Evolutionary conservation across 495 filamentous ascomycete species (phyloP), one percentile per base, ranked within the genome.

Genomic region (Podospora conica): DNA sequence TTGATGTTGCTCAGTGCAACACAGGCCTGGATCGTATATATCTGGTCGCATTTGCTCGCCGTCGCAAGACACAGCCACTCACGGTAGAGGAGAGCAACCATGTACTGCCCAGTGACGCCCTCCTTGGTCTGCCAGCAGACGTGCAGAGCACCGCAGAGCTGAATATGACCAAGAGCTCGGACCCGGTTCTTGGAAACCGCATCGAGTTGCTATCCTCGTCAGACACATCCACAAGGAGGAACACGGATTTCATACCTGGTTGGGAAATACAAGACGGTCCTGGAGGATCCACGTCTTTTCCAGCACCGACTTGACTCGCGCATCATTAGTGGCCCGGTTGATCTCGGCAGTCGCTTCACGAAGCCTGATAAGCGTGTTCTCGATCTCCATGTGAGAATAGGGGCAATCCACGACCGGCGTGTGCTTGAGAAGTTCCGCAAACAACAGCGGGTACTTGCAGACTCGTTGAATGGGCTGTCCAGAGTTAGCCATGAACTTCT

Each of bases 361-460:
- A 6, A 97, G 81, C 48, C 83, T 80, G 61, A 87, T 86, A 57
- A 96, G 81, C 8, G 91, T 83, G 68, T 88, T 89, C 63, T 90
- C 85, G 24, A 98, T 86, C 55, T 90, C 88, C 74, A 87, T 84
- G 78, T 96, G 88, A 10, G 91, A 88, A 59, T 85, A 85, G 15
- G 91, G 91, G 71, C 91, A 93, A 70, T 97, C 94, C 66, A 86
- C 86, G 8, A 90, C 89, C 15, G 91, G 90, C 0, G 93, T 97
- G 67, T 90, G 81, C 69, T 88, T 91, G 64, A 91, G 81, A 48
- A 98, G 80, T 65, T 97, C 91, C 6, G 87, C 82, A 61, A 98
- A 91, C 22, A 98, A 81, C 33, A 98, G 83, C 10, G 91, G 91
- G 77, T 98, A 98, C 79, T 90, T 92, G 83, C 91, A 96, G 15